Evolutionary conservation across 1,139 yeast species (phyloP), one percentile per base, ranked within the genome.

Genomic region (Taiozyma sp.): DNA sequence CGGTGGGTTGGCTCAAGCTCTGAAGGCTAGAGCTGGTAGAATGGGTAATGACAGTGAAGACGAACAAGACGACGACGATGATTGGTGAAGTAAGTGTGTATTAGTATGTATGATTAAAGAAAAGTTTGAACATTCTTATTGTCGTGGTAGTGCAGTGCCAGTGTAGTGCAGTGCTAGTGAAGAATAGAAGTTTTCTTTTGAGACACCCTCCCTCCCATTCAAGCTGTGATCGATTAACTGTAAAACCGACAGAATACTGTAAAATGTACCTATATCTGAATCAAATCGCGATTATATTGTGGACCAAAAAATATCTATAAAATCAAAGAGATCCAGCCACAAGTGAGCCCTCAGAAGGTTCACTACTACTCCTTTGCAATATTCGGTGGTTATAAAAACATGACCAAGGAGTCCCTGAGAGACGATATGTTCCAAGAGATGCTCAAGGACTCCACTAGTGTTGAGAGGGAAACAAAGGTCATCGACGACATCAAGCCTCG

Each of bases 1-100:
- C 16, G 93, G 91, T 8, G 93, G 95, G 8, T 75, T 92, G 55
- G 97, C 97, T 0, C 89, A 88, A 57, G 98, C 97, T 0, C 78
- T 93, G 61, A 89, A 85, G 64, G 87, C 84, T 48, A 80, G 96
- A 65, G 91, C 91, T 36, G 89, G 87, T 45, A 87, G 89, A 49
- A 85, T 86, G 60, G 80, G 88, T 54, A 80, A 74, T 49, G 86
- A 83, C 49, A 86, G 84, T 58, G 93, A 84, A 44, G 93, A 84
- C 19, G 96, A 87, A 44, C 90, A 82, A 80, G 28, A 81, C 42
- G 91, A 85, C 54, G 80, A 75, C 41, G 64, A 60, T 36, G 53
- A 50, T 32, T 50, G 48, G 41, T 47, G 41, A 43, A 44, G 23
- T 2, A 12, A 38, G 19, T 16, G 24, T 38, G 12, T 19, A 38